phyloP scores from a whole-genome alignment of 331 rosid species.

The Phaseolus coccineus region DNA sequence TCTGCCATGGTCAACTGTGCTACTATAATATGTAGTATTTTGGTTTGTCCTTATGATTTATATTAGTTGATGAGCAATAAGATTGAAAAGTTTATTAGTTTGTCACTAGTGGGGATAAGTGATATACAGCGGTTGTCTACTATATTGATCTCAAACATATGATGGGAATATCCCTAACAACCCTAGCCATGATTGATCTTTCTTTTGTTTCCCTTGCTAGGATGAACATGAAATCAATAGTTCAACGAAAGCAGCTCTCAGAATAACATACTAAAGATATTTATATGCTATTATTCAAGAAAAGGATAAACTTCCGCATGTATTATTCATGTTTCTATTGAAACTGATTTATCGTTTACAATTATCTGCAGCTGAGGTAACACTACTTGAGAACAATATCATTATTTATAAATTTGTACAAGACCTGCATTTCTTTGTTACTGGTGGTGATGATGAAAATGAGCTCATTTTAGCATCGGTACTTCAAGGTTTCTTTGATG shows the following conservation, averaged over 20 bases:
- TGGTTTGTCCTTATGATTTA: slow-evolving; percentile 27
- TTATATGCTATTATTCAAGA: slow-evolving; percentile 1
- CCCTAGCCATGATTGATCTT: background rate
- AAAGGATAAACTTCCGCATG: background rate
- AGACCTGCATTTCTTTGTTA: slow-evolving; percentile 90
- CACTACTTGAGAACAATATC: slow-evolving; percentile 75
- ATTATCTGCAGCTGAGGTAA: slow-evolving; percentile 73
- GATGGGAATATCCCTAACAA: slow-evolving; percentile 6
- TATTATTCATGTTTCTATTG: slow-evolving; percentile 15
- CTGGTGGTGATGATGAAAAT: slow-evolving; percentile 87
- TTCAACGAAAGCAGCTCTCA: slow-evolving; percentile 1
- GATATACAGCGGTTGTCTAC: background rate
- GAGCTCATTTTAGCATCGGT: slow-evolving; percentile 80
- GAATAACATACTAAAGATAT: background rate
- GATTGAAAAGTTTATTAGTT: slow-evolving; percentile 27
- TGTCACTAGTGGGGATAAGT: slow-evolving; percentile 3
- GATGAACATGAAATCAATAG: slow-evolving; percentile 28
- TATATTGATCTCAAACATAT: slow-evolving; percentile 11
- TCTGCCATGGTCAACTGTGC: background rate
- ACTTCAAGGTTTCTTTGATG: slow-evolving; percentile 83
- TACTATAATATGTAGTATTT: slow-evolving; percentile 10
- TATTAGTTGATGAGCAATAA: slow-evolving; percentile 20
- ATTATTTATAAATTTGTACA: slow-evolving; percentile 77
- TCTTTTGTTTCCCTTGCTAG: background rate
- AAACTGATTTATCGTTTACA: slow-evolving; percentile 26